Conservation (phyloP, 2,329 filamentous ascomycete genomes). For the Proliferodiscus dingleyae region DNA sequence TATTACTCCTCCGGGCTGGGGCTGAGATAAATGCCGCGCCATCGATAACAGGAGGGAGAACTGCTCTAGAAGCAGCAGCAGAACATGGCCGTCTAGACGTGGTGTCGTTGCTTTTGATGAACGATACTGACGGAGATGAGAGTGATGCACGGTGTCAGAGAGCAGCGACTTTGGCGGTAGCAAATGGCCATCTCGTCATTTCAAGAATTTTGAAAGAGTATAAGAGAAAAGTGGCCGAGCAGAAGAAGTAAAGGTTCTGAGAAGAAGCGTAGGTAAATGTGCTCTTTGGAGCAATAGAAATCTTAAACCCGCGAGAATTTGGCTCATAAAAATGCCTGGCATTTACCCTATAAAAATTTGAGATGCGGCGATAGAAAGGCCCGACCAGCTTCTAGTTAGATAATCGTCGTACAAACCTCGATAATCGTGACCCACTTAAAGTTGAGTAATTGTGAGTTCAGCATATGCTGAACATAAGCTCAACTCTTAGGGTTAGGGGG, state of each 20-base stretch:
- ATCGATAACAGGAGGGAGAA: constrained; percentile 8
- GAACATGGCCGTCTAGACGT: constrained; percentile 7
- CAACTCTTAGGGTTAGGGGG: too few relatives aligned
- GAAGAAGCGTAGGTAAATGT: background rate
- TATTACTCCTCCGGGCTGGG: constrained; percentile 2
- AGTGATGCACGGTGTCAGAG: constrained; percentile 8
- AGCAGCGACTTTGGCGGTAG: constrained; percentile 10
- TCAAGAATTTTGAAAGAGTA: constrained; percentile 8
- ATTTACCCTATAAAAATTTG: too few relatives aligned
- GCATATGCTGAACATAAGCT: too few relatives aligned
- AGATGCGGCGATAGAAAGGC: too few relatives aligned
- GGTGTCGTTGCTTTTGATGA: constrained; percentile 18
- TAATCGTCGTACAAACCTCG: too few relatives aligned
- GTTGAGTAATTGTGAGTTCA: too few relatives aligned
- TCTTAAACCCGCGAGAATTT: too few relatives aligned
- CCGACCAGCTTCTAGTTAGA: too few relatives aligned
- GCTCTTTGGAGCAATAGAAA: background rate
- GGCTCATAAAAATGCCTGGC: too few relatives aligned
- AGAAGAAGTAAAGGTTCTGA: constrained; percentile 1
- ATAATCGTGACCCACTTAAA: too few relatives aligned
- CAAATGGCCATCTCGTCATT: constrained; percentile 8
- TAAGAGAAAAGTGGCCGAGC: constrained; percentile 5
- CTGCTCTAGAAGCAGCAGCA: constrained; percentile 13
- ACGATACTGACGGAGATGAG: constrained; percentile 8
- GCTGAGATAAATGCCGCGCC: constrained; percentile 9